Evolutionary conservation across 2,329 filamentous ascomycete species (phyloP).

Genomic region (Neocucurbitaria cava): DNA sequence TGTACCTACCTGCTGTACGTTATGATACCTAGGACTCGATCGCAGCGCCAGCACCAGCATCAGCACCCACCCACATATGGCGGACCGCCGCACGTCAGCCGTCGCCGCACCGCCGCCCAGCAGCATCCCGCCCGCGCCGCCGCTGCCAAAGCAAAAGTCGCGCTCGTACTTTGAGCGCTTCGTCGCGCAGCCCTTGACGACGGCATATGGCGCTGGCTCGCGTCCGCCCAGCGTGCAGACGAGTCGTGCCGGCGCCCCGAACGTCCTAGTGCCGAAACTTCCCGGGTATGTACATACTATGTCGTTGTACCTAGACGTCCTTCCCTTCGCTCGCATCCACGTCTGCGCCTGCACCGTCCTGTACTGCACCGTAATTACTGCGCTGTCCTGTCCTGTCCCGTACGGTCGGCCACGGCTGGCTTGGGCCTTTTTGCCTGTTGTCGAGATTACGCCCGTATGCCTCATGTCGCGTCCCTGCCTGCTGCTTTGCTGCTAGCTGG

Average conservation of each 20-base stretch:
- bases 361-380: no score
- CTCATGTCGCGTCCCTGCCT: slow-evolving; percentile 2
- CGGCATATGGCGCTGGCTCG: slow-evolving; percentile 60
- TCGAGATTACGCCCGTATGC: background rate
- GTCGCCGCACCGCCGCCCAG: slow-evolving; percentile 12
- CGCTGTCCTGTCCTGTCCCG: no score
- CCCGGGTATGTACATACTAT: slow-evolving; percentile 49
- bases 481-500: background rate
- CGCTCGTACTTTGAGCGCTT: slow-evolving; percentile 58
- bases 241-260: slow-evolving; percentile 47
- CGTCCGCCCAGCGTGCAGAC: slow-evolving; percentile 61
- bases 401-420: no score
- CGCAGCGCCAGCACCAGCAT: background rate
- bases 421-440: background rate
- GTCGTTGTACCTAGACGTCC: background rate
- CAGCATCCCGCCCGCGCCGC: slow-evolving; percentile 46
- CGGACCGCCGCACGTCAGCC: slow-evolving; percentile 17
- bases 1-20: no score
- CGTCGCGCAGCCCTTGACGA: slow-evolving; percentile 60
- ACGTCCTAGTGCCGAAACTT: slow-evolving; percentile 46
- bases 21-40: no score
- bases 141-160: slow-evolving; percentile 39
- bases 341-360: no score
- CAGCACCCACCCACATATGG: slow-evolving; percentile 6
- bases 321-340: background rate